These are phyloP conservation scores for Trifolium repens DNA, from an alignment of 306 rosid species.

Conservation along the genomic window DNA sequence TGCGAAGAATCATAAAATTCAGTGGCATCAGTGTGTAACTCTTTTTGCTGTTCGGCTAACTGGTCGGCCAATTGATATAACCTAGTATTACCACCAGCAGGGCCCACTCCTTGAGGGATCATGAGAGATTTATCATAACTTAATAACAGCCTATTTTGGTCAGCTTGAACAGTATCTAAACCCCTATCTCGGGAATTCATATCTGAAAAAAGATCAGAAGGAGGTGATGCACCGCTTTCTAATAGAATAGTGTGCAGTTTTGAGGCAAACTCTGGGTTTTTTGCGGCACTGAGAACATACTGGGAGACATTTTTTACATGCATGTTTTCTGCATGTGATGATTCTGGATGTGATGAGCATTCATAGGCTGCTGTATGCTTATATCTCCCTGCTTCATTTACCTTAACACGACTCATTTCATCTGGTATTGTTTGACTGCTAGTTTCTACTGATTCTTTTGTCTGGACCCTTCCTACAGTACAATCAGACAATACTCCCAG, in stretches of 20 bases:
- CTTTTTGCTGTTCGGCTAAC: slow-evolving; percentile 40
- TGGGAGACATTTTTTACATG: slow-evolving; percentile 84
- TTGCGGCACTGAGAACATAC: slow-evolving; percentile 88
- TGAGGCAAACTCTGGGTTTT: slow-evolving; percentile 87
- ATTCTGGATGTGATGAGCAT: slow-evolving; percentile 51
- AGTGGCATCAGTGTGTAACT: slow-evolving; percentile 41
- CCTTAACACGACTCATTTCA: slow-evolving; percentile 45
- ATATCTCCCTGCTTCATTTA: slow-evolving; percentile 50
- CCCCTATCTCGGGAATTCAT: slow-evolving; percentile 60
- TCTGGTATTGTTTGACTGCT: slow-evolving; percentile 53
- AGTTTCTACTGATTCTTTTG: slow-evolving; percentile 54
- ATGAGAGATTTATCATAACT: slow-evolving; percentile 50
- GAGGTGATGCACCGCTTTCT: slow-evolving; percentile 96
- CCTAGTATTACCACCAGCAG: slow-evolving; percentile 32
- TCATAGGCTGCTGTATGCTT: slow-evolving; percentile 51
- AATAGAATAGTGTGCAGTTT: slow-evolving; percentile 80
- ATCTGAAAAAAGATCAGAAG: slow-evolving; percentile 83
- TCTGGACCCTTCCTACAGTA: slow-evolving; percentile 49
- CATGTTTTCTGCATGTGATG: slow-evolving; percentile 78
- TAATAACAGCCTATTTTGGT: slow-evolving; percentile 50
- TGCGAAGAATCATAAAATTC: slow-evolving; percentile 41
- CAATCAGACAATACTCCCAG: slow-evolving; percentile 48
- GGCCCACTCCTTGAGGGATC: slow-evolving; percentile 45
- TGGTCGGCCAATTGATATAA: slow-evolving; percentile 34
- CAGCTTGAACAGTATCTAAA: slow-evolving; percentile 55